These are phyloP conservation scores for Verticillium dahliae DNA, from an alignment of 2,329 filamentous ascomycete species.

Conservation along the genomic window DNA sequence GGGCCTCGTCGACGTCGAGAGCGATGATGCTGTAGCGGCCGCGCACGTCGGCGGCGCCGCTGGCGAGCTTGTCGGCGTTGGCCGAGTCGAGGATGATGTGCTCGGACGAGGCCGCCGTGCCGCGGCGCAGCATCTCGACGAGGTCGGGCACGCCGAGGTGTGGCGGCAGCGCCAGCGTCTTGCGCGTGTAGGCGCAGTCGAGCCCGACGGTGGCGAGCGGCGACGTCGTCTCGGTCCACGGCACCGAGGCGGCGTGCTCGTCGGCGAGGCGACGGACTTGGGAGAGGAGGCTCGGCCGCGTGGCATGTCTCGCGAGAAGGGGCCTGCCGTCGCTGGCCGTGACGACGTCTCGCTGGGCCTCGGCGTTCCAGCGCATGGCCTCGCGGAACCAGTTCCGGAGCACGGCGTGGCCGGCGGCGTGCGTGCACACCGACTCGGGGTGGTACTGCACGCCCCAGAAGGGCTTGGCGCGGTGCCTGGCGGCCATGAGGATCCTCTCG, in stretches of 20 bases:
- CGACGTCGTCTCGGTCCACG: conserved; percentile 4
- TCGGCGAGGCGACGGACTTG: conserved; percentile 1
- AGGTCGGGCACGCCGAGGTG: conserved; percentile 46
- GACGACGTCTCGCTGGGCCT: conserved; percentile 15
- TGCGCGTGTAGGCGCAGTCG: conserved; percentile 29
- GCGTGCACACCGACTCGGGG: conserved; percentile 82
- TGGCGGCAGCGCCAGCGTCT: conserved; percentile 34
- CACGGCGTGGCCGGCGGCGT: conserved; percentile 55
- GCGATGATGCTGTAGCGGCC: conserved; percentile 72
- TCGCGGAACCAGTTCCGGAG: conserved; percentile 70
- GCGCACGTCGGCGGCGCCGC: conserved; percentile 33
- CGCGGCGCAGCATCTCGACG: conserved; percentile 39
- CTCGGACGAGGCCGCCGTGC: conserved; percentile 25
- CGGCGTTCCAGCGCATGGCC: conserved; percentile 53
- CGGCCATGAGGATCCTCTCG: conserved; percentile 68
- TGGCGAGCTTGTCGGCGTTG: conserved; percentile 40
- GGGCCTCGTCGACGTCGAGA: conserved; percentile 49
- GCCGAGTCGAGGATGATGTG: conserved; percentile 55
- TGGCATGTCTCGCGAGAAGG: conserved; percentile 22
- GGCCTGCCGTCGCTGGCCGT: conserved; percentile 4
- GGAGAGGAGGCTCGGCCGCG: conserved; percentile 25
- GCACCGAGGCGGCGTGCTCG: conserved; percentile 1
- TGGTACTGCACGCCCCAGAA: conserved; percentile 90
- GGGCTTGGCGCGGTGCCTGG: conserved; percentile 60
- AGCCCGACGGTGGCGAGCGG: conserved; percentile 21